Conservation (phyloP, 371 early-diverging fungal genomes). For the Coemansia sp. region DNA sequence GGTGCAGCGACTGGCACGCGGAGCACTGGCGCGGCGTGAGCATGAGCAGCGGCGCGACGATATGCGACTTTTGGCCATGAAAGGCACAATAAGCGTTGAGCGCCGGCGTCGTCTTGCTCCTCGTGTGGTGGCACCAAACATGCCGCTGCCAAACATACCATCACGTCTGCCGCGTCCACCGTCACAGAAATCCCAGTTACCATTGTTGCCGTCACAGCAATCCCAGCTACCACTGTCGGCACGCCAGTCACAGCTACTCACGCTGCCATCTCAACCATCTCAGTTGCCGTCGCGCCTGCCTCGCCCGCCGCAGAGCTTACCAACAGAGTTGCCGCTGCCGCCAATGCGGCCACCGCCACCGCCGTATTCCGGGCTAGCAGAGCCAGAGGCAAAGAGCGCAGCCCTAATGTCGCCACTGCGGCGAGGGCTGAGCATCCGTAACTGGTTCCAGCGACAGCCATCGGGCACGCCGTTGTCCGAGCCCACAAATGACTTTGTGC, state of each 20-base stretch:
- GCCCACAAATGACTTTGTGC: not conserved
- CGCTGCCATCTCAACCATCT: too few relatives aligned
- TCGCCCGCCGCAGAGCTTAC: not conserved
- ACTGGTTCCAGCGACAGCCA: constrained; percentile 32
- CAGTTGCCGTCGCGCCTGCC: not conserved
- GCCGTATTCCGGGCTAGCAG: not conserved
- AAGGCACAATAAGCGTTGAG: constrained; percentile 35
- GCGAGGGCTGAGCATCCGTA: constrained; percentile 29
- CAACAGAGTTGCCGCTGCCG: not conserved
- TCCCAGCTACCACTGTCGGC: not conserved
- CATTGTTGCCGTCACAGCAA: not conserved
- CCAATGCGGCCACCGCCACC: constrained; percentile 1
- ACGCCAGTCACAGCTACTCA: not conserved
- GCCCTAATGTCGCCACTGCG: constrained; percentile 5
- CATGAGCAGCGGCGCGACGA: constrained; percentile 12
- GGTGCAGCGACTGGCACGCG: constrained; percentile 23
- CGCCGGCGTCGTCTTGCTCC: constrained; percentile 9
- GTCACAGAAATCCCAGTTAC: not conserved
- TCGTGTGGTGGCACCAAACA: too few relatives aligned
- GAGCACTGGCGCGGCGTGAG: constrained; percentile 12
- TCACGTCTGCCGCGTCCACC: not conserved
- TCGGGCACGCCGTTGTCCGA: not conserved
- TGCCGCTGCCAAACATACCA: too few relatives aligned
- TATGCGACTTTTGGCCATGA: constrained; percentile 21
- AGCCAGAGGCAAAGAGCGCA: not conserved